Evolutionary conservation across 1,284 basidiomycete genomes (phyloP), one percentile per base, ranked within the genome.

Genomic region (Abortiporus biennis): DNA sequence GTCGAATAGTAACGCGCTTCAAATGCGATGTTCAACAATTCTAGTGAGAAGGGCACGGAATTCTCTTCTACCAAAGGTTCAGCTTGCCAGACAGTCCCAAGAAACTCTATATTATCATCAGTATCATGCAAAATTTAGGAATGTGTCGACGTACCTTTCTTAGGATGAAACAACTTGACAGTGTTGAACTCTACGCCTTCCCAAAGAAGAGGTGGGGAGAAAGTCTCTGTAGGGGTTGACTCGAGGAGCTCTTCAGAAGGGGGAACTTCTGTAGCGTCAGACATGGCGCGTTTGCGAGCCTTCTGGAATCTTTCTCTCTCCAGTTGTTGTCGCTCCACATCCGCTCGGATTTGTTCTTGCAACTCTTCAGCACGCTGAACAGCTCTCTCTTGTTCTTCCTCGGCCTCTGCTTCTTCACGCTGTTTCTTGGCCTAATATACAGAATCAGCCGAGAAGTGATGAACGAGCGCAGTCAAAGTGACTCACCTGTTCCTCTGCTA

Each of bases 121-220:
- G 27, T 9, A 29, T n/a, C n/a, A n/a, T 9, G 27, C 27, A 29
- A 9, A 29, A 29, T n/a, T 29, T n/a, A 29, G 33, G 36, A 13
- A 12, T 9, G 17, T 16, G 16, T 21, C 22, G 42, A 65, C 69
- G 13, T 43, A 84, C 84, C 80, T 62, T 70, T 67, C 21, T 70
- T 66, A 9, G 82, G 79, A 58, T 85, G 80, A 52, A 81, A 86
- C 34, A 86, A 64, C 54, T 75, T 80, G 36, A 90, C 84, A 1
- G 72, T 67, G 48, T 63, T 69, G 53, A 88, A 89, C 8, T 54
- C 58, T 15, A 80, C 65, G 1, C 74, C 81, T 27, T 72, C 68
- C 42, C 81, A 69, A 22, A 72, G 69, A 25, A 88, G 68, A 36
- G 78, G 72, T 9, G 61, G 48, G 4, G 64, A 60, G 55, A 88